phyloP scores from a whole-genome alignment of 805 yeast species.

The Schwanniomyces yamadae region DNA sequence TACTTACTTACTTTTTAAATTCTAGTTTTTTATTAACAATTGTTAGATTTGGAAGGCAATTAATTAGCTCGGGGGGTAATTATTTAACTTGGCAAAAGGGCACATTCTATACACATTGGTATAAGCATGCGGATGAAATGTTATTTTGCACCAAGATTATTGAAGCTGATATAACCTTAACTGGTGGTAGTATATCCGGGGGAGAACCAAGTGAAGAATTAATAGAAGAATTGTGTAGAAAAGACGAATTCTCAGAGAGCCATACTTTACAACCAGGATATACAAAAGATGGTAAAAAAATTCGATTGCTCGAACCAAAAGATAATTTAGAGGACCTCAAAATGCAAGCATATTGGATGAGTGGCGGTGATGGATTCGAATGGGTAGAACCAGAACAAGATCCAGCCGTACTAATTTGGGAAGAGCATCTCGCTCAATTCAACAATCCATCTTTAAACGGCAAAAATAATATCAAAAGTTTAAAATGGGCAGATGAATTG shows the following conservation, averaged over 20 bases:
- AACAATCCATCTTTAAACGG: slow-evolving; percentile 20
- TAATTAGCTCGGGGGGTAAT: slow-evolving; percentile 46
- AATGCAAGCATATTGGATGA: slow-evolving; percentile 82
- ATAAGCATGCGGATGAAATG: slow-evolving; percentile 64
- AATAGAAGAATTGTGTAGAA: slow-evolving; percentile 39
- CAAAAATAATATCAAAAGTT: slow-evolving; percentile 14
- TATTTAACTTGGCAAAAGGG: slow-evolving; percentile 63
- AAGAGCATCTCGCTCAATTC: slow-evolving; percentile 24
- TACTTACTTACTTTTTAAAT: slow-evolving; percentile 39
- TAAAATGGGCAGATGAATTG: slow-evolving; percentile 44
- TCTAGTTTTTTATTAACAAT: slow-evolving; percentile 41
- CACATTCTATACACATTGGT: slow-evolving; percentile 63
- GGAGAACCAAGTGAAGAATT: slow-evolving; percentile 32
- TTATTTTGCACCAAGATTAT: slow-evolving; percentile 62
- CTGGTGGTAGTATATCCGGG: slow-evolving; percentile 47
- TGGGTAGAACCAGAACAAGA: slow-evolving; percentile 92
- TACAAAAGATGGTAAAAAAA: slow-evolving; percentile 36
- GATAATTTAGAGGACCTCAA: slow-evolving; percentile 65
- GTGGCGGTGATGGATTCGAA: slow-evolving; percentile 81
- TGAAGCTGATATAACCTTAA: slow-evolving; percentile 60
- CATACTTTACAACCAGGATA: slow-evolving; percentile 33
- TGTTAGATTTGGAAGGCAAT: slow-evolving; percentile 40
- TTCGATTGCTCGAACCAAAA: slow-evolving; percentile 38
- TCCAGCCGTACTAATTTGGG: slow-evolving; percentile 66
- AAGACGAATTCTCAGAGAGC: slow-evolving; percentile 23